These are phyloP conservation scores for Tricholoma furcatifolium DNA, from an alignment of 768 basidiomycete genomes.

Conservation along the genomic window DNA sequence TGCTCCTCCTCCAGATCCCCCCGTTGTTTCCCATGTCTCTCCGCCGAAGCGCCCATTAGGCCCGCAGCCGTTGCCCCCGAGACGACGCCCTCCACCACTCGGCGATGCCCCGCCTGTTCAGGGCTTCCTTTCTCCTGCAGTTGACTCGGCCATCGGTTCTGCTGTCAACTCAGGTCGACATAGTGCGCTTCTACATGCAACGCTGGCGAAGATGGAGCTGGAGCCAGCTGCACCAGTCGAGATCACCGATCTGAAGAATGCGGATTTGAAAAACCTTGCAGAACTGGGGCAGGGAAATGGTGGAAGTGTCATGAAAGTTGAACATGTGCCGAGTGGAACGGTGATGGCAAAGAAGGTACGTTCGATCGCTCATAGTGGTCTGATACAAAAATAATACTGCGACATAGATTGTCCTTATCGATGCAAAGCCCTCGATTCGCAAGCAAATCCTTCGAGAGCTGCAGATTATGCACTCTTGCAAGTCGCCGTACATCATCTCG, in stretches of 20 bases:
- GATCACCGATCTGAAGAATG: constrained; percentile 69
- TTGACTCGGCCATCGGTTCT: constrained; percentile 12
- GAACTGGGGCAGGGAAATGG: constrained; percentile 97
- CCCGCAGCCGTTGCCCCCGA: constrained; percentile 23
- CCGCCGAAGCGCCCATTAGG: constrained; percentile 32
- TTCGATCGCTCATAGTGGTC: background rate
- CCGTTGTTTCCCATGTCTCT: constrained; percentile 35
- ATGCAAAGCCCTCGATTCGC: constrained; percentile 91
- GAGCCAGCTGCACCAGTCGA: constrained; percentile 81
- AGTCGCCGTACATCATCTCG: constrained; percentile 89
- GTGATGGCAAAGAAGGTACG: constrained; percentile 98
- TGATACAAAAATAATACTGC: background rate
- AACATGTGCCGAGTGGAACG: constrained; percentile 85
- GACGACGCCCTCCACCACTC: constrained; percentile 65
- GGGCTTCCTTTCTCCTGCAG: constrained; percentile 13
- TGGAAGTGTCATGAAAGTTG: constrained; percentile 94
- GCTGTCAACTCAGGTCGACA: constrained; percentile 41
- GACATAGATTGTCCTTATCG: constrained; percentile 87
- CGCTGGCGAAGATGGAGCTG: constrained; percentile 82
- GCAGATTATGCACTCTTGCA: constrained; percentile 98
- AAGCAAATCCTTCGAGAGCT: constrained; percentile 98
- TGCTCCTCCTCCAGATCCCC: constrained; percentile 26
- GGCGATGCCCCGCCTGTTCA: constrained; percentile 42
- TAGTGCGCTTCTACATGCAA: constrained; percentile 67
- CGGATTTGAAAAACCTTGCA: constrained; percentile 83